Base-by-base conservation (phyloP, 202 grass and related monocot genomes). In the Thinopyrum obtusiflorum region DNA sequence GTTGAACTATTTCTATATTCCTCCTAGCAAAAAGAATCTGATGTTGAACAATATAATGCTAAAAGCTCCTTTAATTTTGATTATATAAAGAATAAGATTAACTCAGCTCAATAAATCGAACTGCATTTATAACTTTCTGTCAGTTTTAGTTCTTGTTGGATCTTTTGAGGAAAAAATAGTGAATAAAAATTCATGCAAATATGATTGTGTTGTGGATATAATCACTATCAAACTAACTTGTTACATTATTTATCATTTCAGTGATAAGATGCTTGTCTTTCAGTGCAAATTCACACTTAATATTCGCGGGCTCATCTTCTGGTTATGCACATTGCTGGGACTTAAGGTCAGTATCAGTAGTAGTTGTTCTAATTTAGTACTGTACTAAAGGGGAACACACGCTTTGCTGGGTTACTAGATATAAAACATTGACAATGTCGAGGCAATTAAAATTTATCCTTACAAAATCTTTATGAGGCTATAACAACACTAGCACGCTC, bases 301-400 rank as follows among this genome's bases (percentile, higher is more conserved):
- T 98, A 80, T 98, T 95, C 60, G 96, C 93, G 4, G 93, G 96
- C 12, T 98, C 93, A 27, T 94, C 93, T 76, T 85, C 91, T 83
- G 96, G 96, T 69, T 95, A 94, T 91, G 93, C 80, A 63, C 93
- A 98, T 87, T 98, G 96, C 77, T 98, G 96, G 96, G 96, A 98
- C 83, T 79, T 98, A 67, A 90, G 96, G 96, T 98, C 39, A 77
- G 87, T 89, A 80, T 81, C 17, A 39, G 61, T 64, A 63, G 7
- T 47, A 25, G 40, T 33, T 27, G 77, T 63, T 53, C 46, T 64
- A 78, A 61, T 87, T 87, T 65, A 64, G 42, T 68, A 61, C 26
- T 35, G 15, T 31, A 65, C 7, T 9, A 59, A 20, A 59, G 53
- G 53, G 20, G 53, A 59, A 21, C 20, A n/a, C 51, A 59, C 20